phyloP scores from a whole-genome alignment of 2,329 filamentous ascomycete genomes.

The Aspergillus pseudoglaucus region DNA sequence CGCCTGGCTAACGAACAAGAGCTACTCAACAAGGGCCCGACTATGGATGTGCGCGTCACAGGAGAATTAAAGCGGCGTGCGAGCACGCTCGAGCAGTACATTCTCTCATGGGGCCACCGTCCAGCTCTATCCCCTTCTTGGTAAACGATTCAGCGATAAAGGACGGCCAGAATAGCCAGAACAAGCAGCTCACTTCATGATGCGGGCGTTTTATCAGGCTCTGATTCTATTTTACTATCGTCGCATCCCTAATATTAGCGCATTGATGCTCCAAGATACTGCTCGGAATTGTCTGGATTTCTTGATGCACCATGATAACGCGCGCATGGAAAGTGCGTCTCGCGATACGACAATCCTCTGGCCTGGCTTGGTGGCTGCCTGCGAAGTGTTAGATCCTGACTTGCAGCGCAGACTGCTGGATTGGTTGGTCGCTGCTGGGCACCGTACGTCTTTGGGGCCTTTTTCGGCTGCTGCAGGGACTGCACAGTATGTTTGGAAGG shows the following conservation, averaged over 20 bases:
- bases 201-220: conserved; percentile 28
- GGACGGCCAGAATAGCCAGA: background rate
- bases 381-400: conserved; percentile 18
- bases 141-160: background rate
- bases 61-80: conserved; percentile 1
- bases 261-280: conserved; percentile 28
- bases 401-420: conserved; percentile 5
- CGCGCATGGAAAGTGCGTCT: background rate
- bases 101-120: conserved; percentile 7
- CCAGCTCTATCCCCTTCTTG: background rate
- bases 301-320: background rate
- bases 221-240: conserved; percentile 34
- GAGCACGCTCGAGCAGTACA: conserved; percentile 3
- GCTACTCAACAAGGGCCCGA: conserved; percentile 3
- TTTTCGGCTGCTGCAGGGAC: conserved; percentile 10
- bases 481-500: conserved; percentile 14
- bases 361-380: conserved; percentile 29
- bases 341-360: conserved; percentile 11
- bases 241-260: conserved; percentile 28
- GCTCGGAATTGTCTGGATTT: conserved; percentile 17
- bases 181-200: conserved; percentile 14
- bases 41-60: conserved; percentile 1
- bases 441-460: conserved; percentile 4
- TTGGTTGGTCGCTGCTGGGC: conserved; percentile 7
- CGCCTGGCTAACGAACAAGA: conserved; percentile 26